Percentiles rank a stretch among this genome's conserved stretches.
Conservation (phyloP, 2,329 filamentous ascomycete genomes). For the Chrysoporthe deuterocubensis region DNA sequence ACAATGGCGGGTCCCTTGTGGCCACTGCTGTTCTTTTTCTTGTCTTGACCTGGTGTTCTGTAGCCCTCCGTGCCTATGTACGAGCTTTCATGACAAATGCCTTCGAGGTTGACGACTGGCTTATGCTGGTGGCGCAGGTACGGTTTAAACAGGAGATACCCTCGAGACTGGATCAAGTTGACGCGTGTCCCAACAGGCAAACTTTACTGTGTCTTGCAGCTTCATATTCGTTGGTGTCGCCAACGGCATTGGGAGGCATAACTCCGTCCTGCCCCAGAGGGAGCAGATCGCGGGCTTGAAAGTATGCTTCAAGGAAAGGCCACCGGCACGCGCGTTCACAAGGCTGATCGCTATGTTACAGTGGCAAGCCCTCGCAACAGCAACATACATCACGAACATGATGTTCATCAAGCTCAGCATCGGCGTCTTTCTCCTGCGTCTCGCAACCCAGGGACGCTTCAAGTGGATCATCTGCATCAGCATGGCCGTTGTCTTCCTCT, state of each 20-base stretch:
- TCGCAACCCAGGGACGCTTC: conserved; percentile 52
- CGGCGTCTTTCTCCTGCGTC: conserved; percentile 54
- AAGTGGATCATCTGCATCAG: conserved; percentile 52
- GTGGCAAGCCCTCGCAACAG: conserved; percentile 57
- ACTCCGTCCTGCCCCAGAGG: conserved; percentile 45
- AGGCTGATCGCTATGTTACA: conserved; percentile 31
- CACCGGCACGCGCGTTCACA: not conserved
- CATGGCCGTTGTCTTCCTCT: conserved; percentile 50
- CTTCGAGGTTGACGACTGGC: conserved; percentile 57
- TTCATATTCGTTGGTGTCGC: conserved; percentile 50
- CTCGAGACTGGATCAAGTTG: not conserved
- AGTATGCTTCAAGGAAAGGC: conserved; percentile 35
- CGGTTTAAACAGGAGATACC: conserved; percentile 25
- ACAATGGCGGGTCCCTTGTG: conserved; percentile 45
- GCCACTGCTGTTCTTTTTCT: conserved; percentile 44
- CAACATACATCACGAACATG: conserved; percentile 57
- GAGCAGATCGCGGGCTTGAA: conserved; percentile 51
- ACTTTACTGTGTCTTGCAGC: conserved; percentile 52
- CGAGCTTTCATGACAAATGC: conserved; percentile 47
- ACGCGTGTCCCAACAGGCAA: conserved; percentile 37
- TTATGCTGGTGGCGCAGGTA: conserved; percentile 56
- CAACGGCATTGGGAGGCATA: conserved; percentile 52
- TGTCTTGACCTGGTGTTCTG: conserved; percentile 46
- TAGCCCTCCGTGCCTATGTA: conserved; percentile 50
- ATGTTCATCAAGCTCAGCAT: conserved; percentile 62